Evolutionary conservation across 2,329 filamentous ascomycete species (phyloP).

Genomic region (Plenodomus tracheiphilus): DNA sequence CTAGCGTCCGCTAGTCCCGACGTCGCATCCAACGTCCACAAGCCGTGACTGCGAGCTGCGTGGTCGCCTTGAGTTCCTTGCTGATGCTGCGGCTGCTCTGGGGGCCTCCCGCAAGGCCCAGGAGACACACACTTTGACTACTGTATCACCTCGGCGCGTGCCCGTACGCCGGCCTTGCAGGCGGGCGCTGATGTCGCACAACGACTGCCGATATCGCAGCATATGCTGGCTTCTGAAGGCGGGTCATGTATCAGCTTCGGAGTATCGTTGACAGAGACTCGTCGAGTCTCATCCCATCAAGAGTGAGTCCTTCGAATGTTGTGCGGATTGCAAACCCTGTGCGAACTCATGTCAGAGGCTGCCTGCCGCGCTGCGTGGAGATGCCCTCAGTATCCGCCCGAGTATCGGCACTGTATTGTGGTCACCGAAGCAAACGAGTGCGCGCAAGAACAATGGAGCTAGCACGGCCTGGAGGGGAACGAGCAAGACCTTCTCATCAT

Average conservation of each 20-base stretch:
- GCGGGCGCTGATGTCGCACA: slow-evolving; percentile 3
- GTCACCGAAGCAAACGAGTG: slow-evolving; percentile 1
- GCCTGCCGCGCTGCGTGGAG: too few relatives aligned
- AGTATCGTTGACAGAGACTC: too few relatives aligned
- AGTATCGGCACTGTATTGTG: too few relatives aligned
- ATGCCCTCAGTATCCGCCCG: too few relatives aligned
- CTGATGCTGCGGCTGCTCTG: too few relatives aligned
- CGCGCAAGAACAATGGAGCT: neutral
- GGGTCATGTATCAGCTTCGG: too few relatives aligned
- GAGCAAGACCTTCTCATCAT: slow-evolving; percentile 6
- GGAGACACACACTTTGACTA: neutral
- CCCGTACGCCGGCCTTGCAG: neutral
- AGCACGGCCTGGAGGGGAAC: neutral
- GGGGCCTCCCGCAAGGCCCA: too few relatives aligned
- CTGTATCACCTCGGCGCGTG: neutral
- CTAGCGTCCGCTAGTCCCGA: slow-evolving; percentile 16
- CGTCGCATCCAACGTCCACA: slow-evolving; percentile 6
- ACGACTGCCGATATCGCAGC: slow-evolving; percentile 20
- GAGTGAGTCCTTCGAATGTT: too few relatives aligned
- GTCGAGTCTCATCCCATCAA: too few relatives aligned
- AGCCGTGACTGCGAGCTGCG: neutral
- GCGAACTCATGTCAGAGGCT: too few relatives aligned
- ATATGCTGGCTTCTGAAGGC: slow-evolving; percentile 9
- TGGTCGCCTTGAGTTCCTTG: too few relatives aligned
- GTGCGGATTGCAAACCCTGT: too few relatives aligned